phyloP scores from a whole-genome alignment of 2,329 filamentous ascomycete species.

The Corinectria fuckeliana region DNA sequence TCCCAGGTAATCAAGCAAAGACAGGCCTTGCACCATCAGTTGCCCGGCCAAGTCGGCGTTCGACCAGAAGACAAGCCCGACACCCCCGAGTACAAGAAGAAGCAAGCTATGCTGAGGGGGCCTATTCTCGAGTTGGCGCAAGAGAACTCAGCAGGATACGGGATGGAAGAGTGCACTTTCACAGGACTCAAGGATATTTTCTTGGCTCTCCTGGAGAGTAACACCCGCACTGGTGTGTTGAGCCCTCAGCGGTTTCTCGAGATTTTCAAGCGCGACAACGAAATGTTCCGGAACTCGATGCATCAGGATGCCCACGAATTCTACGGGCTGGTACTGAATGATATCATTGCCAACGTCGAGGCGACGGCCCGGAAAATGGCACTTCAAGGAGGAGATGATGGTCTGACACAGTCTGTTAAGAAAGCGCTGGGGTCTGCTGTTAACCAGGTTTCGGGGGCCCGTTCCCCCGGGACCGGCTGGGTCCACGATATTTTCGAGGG shows the following conservation, averaged over 20 bases:
- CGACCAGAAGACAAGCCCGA: conserved; percentile 92
- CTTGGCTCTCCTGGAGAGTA: conserved; percentile 82
- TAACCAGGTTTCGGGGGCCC: conserved; percentile 50
- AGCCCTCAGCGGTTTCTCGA: conserved; percentile 94
- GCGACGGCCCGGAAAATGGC: conserved; percentile 74
- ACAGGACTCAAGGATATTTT: conserved; percentile 97
- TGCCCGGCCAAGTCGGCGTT: conserved; percentile 59
- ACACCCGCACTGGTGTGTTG: conserved; percentile 84
- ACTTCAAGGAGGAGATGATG: conserved; percentile 47
- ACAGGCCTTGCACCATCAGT: conserved; percentile 60
- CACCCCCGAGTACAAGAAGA: conserved; percentile 97
- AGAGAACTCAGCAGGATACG: conserved; percentile 80
- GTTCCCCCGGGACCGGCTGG: conserved; percentile 77
- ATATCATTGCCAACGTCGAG: conserved; percentile 94
- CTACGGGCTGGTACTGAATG: conserved; percentile 91
- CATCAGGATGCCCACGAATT: conserved; percentile 99
- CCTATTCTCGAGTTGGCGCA: conserved; percentile 85
- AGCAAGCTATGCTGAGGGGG: conserved; percentile 85
- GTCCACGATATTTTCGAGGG: conserved; percentile 98
- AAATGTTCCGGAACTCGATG: conserved; percentile 97
- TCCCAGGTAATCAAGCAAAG: conserved; percentile 64
- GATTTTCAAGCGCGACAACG: conserved; percentile 91
- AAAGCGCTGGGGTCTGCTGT: conserved; percentile 43
- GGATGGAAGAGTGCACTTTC: conserved; percentile 94
- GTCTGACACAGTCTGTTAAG: conserved; percentile 59